Percentiles rank a stretch among this genome's conserved stretches.
Conservation (phyloP, 352 stramenopile species). For the Blastocystis hominis region DNA sequence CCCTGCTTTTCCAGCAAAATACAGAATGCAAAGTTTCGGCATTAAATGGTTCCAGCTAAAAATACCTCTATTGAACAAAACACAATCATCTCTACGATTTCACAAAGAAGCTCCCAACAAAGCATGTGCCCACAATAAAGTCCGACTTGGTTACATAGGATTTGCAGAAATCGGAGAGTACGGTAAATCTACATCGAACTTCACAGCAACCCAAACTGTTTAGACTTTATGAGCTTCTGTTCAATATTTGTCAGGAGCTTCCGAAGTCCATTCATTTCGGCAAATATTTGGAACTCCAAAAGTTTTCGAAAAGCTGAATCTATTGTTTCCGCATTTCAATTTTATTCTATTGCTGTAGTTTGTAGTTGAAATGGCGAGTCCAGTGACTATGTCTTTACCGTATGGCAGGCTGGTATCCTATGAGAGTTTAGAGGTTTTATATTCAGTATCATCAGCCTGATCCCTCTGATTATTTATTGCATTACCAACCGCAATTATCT, state of each 20-base stretch:
- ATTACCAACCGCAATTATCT: conserved; percentile 15
- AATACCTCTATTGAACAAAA: not conserved
- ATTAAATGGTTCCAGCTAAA: not conserved
- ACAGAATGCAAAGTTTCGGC: not conserved
- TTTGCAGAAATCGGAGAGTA: not conserved
- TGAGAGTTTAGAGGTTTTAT: not conserved
- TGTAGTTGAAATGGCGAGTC: not conserved
- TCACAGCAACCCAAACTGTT: not conserved
- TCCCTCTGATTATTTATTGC: not conserved
- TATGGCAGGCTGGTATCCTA: not conserved
- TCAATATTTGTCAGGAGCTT: not conserved
- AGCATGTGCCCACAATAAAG: not conserved
- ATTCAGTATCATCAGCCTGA: not conserved
- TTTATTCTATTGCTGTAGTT: not conserved
- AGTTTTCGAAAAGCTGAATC: not conserved
- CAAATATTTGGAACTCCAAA: not conserved
- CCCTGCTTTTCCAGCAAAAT: conserved; percentile 22
- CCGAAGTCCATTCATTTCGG: not conserved
- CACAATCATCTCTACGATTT: not conserved
- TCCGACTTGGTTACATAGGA: not conserved
- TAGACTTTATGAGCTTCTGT: not conserved
- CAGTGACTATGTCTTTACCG: not conserved
- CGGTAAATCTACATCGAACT: not conserved
- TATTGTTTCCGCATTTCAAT: not conserved
- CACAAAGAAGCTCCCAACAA: conserved; percentile 10